Base-by-base conservation (phyloP, 73 alveolate species). In the Paramecium bursaria region DNA sequence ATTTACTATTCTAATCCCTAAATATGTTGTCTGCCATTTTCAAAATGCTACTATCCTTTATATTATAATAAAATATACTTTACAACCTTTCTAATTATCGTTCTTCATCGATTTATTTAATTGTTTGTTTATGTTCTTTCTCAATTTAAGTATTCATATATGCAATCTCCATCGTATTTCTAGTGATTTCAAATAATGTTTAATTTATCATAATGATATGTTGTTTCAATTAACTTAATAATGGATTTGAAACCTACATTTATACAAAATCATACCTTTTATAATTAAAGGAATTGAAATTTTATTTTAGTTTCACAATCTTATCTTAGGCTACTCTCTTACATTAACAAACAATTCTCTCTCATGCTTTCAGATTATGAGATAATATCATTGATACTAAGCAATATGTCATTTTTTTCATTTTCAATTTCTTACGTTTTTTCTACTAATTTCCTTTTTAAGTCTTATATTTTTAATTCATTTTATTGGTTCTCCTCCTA, bases 231-330 rank as follows among this genome's bases (percentile, higher is more conserved):
- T 0, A 4, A 35, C 44, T 17, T 67, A 39, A 67, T 67, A 17
- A 15, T 19, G 60, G 60, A 67, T 47, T 67, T 39, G 47, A 39
- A 39, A 25, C 7, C 60, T 67, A 30, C 17, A 21, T 17, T 67
- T 42, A 35, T 39, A 21, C 19, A 35, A 35, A 21, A 4, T 6
- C 19, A 25, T 67, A 67, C 82, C 44, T 67, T 67, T 27, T 26
- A 35, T n/a, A 67, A 67, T n/a, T 67, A 9, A 3, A 39, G 7
- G 4, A 67, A 17, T 35, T 39, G 13, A 9, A 67, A 31, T 33
- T 67, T 67, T 3, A 67, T 67, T 39, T 67, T 39, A 39, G 60
- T 26, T 14, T 67, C 60, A 67, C 82, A 67, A 35, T 67, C 82
- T 6, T 6, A 19, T 13, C 60, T 67, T 42, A 25, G 21, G 21